Base-by-base conservation (phyloP, 164 flowering plant species). In the Aristolochia contorta region DNA sequence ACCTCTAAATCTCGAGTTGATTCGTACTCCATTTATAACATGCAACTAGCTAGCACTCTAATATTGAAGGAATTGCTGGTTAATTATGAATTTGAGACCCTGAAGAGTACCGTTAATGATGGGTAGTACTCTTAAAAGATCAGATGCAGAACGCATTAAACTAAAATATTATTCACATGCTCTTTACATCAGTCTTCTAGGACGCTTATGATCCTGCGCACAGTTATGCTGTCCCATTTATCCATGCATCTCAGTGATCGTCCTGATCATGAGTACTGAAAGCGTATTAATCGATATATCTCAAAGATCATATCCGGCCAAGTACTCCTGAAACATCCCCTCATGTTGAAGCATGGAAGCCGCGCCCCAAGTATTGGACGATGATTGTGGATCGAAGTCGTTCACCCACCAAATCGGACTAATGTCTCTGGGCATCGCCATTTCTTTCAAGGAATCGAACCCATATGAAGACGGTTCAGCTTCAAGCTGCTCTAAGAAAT, bases 341-440 rank as follows among this genome's bases (percentile, higher is more conserved):
- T 73, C 69, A 18, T 66, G 61, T 23, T 69, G 80, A 68, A 72
- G 65, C 47, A 57, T 63, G 56, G 77, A 70, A 50, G 73, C 41
- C 4, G 93, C 78, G 57, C 77, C 83, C 94, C 91, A 85, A 5
- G 88, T 80, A 70, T 63, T 78, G 2, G 84, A 79, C n/a, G 87
- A 73, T 8, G 85, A 78, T 66, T 74, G 79, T 6, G 78, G 48
- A 23, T 78, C 85, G 32, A 79, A 67, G 12, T 54, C 69, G 16
- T 33, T 53, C 16, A 75, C 70, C 88, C 85, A 74, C 88, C 85
- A 85, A 61, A 64, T 64, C 71, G 64, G 41, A 57, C 70, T 27
- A 27, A 27, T 64, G 52, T 76, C 78, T 57, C 75, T 79, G 16
- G 61, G 47, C 15, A 68, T 74, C 60, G 59, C 75, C 73, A 77